Base-by-base conservation (phyloP, 345 rosid species). In the Populus deltoides region DNA sequence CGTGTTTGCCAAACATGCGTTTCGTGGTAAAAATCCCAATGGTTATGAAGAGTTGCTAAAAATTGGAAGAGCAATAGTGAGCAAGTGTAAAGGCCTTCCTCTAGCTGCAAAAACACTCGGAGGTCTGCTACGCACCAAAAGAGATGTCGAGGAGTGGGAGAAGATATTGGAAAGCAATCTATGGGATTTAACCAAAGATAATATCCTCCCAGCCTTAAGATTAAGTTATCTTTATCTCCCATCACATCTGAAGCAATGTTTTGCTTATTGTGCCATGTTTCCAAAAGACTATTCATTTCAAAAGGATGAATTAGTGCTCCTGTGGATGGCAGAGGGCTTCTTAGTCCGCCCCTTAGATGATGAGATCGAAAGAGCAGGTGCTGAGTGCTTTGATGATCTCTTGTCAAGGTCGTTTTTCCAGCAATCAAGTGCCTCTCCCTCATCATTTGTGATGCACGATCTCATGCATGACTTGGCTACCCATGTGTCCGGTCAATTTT, bases 291-390 rank as follows among this genome's bases (percentile, higher is more conserved):
- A 73, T n/a, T 17, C 35, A 38, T 57, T 57, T 16, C 5, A 22
- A 25, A 59, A 55, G 16, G 49, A 57, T 18, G 76, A 73, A 73
- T 38, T 73, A 8, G 20, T 73, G 8, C 45, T 57, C 25, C 45
- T 76, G n/a, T 81, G 80, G 80, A 81, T 81, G 80, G 83, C 83
- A 10, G 83, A 75, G 55, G 77, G 76, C n/a, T 67, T 81, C 57
- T 24, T 81, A 17, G 69, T 33, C 17, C 55, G 53, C 16, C 38
- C 79, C 7, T 68, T 63, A 17, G 57, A 8, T 38, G 72, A 51
- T 29, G 63, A 43, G 9, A 71, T 76, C 43, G 77, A 77, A 76
- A 77, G 41, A 41, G 51, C 76, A 0, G 83, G 80, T 2, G 38
- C 33, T 0, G 80, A 76, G n/a, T 76, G 59, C 74, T 76, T 76